Evolutionary conservation across 1,284 basidiomycete genomes (phyloP), one percentile per base, ranked within the genome.

Genomic region (Trichosporon faecale): DNA sequence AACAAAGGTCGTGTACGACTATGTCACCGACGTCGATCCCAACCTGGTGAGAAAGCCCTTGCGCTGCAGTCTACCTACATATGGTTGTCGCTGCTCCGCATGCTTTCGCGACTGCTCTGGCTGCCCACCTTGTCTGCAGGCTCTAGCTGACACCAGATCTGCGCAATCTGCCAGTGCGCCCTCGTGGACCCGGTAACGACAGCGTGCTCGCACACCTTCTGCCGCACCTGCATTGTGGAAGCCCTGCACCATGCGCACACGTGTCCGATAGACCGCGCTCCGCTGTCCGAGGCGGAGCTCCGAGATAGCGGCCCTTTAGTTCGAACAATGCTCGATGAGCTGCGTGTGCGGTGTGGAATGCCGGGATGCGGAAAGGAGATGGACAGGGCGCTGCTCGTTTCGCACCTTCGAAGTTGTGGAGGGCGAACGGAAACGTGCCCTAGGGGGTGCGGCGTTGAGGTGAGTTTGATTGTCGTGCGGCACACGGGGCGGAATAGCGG

Each of bases 81-180:
- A 33, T 33, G n/a, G n/a, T 33, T 33, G 31, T 3, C 31, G 31
- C 31, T 3, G 9, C 31, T 33, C 31, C 31, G 31, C 3, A 3
- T 33, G 31, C 31, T 33, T 9, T 23, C 16, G 18, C 18, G 8
- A 18, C 27, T 16, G 40, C 40, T 44, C 7, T 18, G 16, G 40
- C 40, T 44, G 40, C 16, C 18, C 40, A n/a, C 16, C 40, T 16
- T 7, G 40, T 18, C 2, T 37, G 2, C 2, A 8, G 11, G 11
- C 33, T 14, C 11, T 5, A 31, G 21, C 68, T 68, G 8, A 68
- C 68, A 12, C 18, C 75, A 92, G 89, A 85, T 91, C 66, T 94
- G 92, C 77, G 93, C 91, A 74, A 93, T 94, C 75, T 94, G 92
- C 83, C 89, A 88, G 88, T 91, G 87, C 63, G 91, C 92, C 2